Evolutionary conservation across 805 yeast species (phyloP).

Genomic region (Sugiyamaella marilandica): DNA sequence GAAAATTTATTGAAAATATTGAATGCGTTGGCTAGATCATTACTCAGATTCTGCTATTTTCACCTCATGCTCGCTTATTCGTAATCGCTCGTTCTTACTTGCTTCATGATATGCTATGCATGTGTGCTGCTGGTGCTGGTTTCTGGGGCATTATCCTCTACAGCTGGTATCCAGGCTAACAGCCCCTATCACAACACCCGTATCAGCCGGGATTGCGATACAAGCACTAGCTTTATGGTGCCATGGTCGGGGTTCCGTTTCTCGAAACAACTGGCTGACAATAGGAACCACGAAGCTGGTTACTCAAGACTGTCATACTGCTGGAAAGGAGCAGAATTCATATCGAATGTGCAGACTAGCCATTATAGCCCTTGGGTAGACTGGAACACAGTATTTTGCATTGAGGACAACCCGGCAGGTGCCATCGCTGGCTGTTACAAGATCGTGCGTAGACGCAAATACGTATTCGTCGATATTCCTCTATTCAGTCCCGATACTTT

Average conservation of each 20-base stretch:
- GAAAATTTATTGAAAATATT: no score
- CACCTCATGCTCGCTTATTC: no score
- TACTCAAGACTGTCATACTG: constrained; percentile 13
- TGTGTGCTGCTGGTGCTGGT: neutral
- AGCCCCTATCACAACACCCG: constrained; percentile 17
- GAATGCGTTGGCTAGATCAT: no score
- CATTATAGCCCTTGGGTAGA: constrained; percentile 4
- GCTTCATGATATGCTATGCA: neutral
- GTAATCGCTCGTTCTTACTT: neutral
- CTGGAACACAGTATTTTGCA: constrained; percentile 17
- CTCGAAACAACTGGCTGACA: constrained; percentile 2
- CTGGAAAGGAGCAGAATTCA: constrained; percentile 14
- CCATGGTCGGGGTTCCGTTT: constrained; percentile 24
- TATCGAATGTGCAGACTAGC: neutral
- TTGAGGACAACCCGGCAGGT: neutral
- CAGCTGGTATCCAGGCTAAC: constrained; percentile 3
- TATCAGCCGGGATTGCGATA: constrained; percentile 17
- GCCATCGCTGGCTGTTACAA: constrained; percentile 42
- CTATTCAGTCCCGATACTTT: constrained; percentile 52
- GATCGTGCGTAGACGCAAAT: constrained; percentile 52
- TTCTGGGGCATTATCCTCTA: neutral
- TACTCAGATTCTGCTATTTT: no score
- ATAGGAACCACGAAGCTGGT: neutral
- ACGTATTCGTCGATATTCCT: constrained; percentile 41
- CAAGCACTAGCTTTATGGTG: constrained; percentile 16